These are phyloP conservation scores for Nicotiana tabacum DNA, from an alignment of 257 asterid genomes.

Conservation along the genomic window DNA sequence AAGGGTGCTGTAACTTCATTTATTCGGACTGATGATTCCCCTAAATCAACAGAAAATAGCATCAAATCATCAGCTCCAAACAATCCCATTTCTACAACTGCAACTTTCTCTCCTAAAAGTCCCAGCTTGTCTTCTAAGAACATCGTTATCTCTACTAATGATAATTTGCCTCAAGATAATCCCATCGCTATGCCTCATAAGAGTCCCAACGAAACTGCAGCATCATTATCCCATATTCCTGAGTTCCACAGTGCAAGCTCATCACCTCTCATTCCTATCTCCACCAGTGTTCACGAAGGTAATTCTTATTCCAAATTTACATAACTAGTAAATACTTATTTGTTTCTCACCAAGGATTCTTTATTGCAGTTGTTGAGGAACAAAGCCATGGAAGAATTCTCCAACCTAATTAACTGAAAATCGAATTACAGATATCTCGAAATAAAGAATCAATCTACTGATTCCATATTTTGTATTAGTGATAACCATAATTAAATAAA, in stretches of 20 bases:
- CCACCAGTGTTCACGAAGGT: conserved; percentile 51
- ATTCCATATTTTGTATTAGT: neutral
- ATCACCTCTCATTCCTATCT: conserved; percentile 41
- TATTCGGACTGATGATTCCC: conserved; percentile 47
- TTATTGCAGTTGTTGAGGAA: conserved; percentile 53
- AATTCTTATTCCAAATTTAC: conserved; percentile 5
- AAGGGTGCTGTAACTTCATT: conserved; percentile 67
- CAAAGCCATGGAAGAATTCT: conserved; percentile 70
- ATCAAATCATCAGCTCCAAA: conserved; percentile 16
- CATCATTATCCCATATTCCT: conserved; percentile 19
- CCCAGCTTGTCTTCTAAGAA: conserved; percentile 4
- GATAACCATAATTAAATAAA: neutral
- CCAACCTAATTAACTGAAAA: conserved; percentile 61
- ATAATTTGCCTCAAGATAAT: neutral
- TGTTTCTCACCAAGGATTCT: neutral
- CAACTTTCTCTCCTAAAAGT: neutral
- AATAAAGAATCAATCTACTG: conserved; percentile 14
- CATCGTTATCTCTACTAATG: neutral
- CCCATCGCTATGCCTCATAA: conserved; percentile 1
- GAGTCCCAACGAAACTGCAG: neutral
- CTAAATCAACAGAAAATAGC: conserved; percentile 14
- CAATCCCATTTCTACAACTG: neutral
- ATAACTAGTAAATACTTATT: neutral
- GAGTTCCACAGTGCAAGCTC: conserved; percentile 25
- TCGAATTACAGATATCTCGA: neutral